Base-by-base conservation (phyloP, 306 rosid species). In the Inga oerstediana region DNA sequence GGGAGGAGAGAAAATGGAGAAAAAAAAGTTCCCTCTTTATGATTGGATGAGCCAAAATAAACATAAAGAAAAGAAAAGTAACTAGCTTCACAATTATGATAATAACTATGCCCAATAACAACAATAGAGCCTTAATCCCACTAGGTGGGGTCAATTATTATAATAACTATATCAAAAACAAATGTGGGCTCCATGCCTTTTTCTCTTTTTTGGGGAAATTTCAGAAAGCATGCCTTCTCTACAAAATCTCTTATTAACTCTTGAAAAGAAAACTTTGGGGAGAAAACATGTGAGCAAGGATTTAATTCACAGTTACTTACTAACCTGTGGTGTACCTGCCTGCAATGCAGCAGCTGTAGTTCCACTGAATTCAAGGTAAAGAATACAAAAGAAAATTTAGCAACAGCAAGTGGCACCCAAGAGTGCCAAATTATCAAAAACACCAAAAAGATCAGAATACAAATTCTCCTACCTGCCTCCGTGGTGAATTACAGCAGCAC, bases 321-420 rank as follows among this genome's bases (percentile, higher is more conserved):
- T 73, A 88, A 91, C 98, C 97, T 94, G 98, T 15, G 98, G 97
- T 84, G 83, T 88, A 79, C 98, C 97, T 64, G 97, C 88, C 14
- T 61, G 91, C 81, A 92, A 85, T 71, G 93, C 97, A 69, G 93
- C 95, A 56, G 97, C 98, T 79, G 97, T 91, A 80, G 93, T 88
- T 86, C 98, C 98, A 85, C 98, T 94, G 80, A 58, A 83, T 67
- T 48, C 58, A 66, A 75, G 83, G 48, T 34, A 67, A 72, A 70
- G 46, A 71, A 72, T 51, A 62, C 45, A 76, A 85, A 86, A 80
- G 14, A 78, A 17, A 48, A 6, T 27, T 84, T 69, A 85, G 89
- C 20, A 56, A 54, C 39, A n/a, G 89, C 20, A 54, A 67, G n/a
- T 22, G 74, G 51, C n/a, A 72, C 59, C 37, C 43, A 45, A 68